Evolutionary conservation across 768 basidiomycete species (phyloP), one percentile per base, ranked within the genome.

Genomic region (Royoungia palumana): DNA sequence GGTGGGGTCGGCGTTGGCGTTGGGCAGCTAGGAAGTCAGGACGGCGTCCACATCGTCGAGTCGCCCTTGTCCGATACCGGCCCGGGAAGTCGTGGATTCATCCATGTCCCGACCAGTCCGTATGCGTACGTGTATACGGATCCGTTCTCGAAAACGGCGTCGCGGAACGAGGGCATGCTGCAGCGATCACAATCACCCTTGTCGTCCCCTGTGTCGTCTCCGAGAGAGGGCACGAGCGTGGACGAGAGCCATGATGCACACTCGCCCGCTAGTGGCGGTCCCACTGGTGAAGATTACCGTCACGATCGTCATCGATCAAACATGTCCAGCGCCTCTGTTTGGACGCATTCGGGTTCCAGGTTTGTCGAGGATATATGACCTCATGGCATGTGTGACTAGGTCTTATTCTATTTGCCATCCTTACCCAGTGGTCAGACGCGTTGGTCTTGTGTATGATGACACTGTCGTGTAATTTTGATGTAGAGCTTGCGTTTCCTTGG

Each of bases 311-410:
- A 69, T 50, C 56, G 50, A 2, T 62, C 63, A 32, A 41, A 43
- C 16, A 42, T 64, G 54, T 66, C 63, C 20, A 51, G 49, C 12
- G 41, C 50, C 39, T 65, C 72, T 19, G 55, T 70, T 54, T 69
- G 66, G 55, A 73, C 75, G 11, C 70, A 75, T 44, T 69, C 70
- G 17, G 78, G 77, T 13, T 73, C 75, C n/a, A 79, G 74, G 59
- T 79, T 79, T 49, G 62, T 78, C 22, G 78, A 79, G 55, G 57
- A 62, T 51, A 51, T 64, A 46, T 64, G 41, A 54, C 34, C 2
- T 3, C 9, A 11, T 28, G 13, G 7, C 13, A 6, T 14, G 30
- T 32, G 13, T 6, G 14, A 32, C 30, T 32, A 12, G 30, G 30
- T 2, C 6, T 32, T 32, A 2, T 4, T 32, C 14, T 32, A 6